Evolutionary conservation across 1,139 yeast genomes (phyloP), one percentile per base, ranked within the genome.

Genomic region (Pichia sp.): DNA sequence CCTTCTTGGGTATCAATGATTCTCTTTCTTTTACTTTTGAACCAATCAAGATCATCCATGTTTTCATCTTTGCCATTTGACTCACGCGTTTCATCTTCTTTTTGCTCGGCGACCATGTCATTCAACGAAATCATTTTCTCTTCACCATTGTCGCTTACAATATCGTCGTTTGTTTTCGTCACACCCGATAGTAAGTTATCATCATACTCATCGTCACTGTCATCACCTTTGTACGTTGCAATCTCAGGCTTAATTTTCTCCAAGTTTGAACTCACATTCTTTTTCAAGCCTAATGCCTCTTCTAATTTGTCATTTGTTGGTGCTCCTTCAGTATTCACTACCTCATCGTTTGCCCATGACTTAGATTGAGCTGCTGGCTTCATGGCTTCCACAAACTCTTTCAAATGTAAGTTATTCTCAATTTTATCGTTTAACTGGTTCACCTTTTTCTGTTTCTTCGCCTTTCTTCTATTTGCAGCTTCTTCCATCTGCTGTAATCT

Each of bases 31-130:
- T 90, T 82, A 64, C 80, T 80, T 63, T 83, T 84, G 59, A 93
- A 78, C 99, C 99, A 92, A 59, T 92, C 97, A 56, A 88, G 72
- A 73, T 92, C 98, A 15, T 95, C 78, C 3, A 45, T 45, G 8
- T 89, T 77, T 19, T 52, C 46, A 30, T 70, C 74, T 54, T 49
- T 50, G 4, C 41, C 45, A 4, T 62, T 66, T 1, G 61, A 67
- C 2, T 63, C 67, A 59, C 47, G 51, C 26, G 53, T 50, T 4
- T 29, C 30, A 16, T 43, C 29, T 8, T 47, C 54, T 1, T 53
- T 51, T 34, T 45, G 34, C 26, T 32, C 16, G 5, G 84, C 79
- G 32, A 68, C 72, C 1, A 72, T 71, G 49, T 62, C 67, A 41
- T 60, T 66, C 40, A 67, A 62, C 1, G 60, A 45, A 8, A 57